Evolutionary conservation across 805 yeast genomes (phyloP), one percentile per base, ranked within the genome.

Genomic region (Novakomyces olei): DNA sequence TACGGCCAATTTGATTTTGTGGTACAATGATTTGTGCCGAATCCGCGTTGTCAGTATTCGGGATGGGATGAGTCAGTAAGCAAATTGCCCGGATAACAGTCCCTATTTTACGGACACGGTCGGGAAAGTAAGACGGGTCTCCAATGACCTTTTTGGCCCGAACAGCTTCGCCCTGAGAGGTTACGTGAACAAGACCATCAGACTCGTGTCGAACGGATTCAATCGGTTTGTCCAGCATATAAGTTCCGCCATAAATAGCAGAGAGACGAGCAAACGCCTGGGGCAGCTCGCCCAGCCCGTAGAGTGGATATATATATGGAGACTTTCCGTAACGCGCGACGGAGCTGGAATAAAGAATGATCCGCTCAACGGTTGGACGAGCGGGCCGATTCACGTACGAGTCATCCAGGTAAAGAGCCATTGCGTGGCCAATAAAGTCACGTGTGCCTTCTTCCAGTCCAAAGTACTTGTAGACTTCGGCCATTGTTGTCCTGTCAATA

Each of bases 191-290:
- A 48, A 69, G 74, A 14, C 73, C 78, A 18, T 65, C 69, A 9
- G 67, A 73, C 34, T 65, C 69, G 53, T 72, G 83, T 32, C 77
- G 61, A 14, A 83, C 65, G 56, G 85, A 92, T 39, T 88, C 92
- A 40, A 88, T 71, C 30, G 95, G 94, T 20, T 92, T 85, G 51
- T 81, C 93, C 49, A 88, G 67, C 98, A 88, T 88, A 51, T 81
- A 88, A 14, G 96, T 85, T 47, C 98, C 98, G 41, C 98, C 98
- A 49, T 88, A 81, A 42, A 88, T 85, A 17, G 98, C 98, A 33
- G 92, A 73, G 39, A 88, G 34, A 27, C 98, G 68, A 7, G 96
- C 95, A 60, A 88, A 88, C 5, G 95, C 98, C 58, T 88, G 98
- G n/a, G 98, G 98, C 38, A 88, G 63, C 55, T 88, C 98, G 33